Evolutionary conservation across 2,329 filamentous ascomycete species (phyloP).

Genomic region (Monilinia laxa): DNA sequence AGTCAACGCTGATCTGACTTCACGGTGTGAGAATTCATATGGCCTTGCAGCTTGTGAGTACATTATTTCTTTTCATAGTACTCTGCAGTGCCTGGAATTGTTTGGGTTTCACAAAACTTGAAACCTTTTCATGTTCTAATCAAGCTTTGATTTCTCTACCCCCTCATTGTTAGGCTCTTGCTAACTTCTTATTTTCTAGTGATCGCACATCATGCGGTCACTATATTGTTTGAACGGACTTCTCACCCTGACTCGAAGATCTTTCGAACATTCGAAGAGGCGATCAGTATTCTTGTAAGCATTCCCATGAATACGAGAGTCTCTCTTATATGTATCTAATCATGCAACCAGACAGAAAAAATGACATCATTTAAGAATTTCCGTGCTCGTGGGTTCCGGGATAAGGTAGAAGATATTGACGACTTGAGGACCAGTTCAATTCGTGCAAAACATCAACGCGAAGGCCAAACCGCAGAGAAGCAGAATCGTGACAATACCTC

Average conservation of each 20-base stretch:
- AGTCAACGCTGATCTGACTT: constrained; percentile 27
- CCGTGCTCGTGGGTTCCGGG: constrained; percentile 18
- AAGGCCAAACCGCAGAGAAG: constrained; percentile 19
- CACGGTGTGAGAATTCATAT: constrained; percentile 25
- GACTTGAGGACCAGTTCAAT: constrained; percentile 18
- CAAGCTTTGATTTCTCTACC: not conserved
- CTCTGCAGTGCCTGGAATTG: not conserved
- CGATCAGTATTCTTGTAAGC: constrained; percentile 26
- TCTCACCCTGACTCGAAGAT: constrained; percentile 25
- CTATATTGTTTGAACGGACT: constrained; percentile 24
- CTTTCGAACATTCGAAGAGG: constrained; percentile 25
- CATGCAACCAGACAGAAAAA: constrained; percentile 21
- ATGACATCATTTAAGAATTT: constrained; percentile 24
- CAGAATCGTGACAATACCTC: constrained; percentile 28
- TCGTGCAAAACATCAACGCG: constrained; percentile 21
- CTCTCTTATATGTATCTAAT: not conserved
- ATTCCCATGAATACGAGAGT: not conserved
- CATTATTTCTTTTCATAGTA: not conserved
- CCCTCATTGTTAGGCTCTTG: not conserved
- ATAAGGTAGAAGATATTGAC: constrained; percentile 21
- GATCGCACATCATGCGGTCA: constrained; percentile 25
- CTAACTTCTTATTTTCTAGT: not conserved
- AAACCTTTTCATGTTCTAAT: too few species aligned
- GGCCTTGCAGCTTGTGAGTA: constrained; percentile 25
- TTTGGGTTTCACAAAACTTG: not conserved